phyloP scores from a whole-genome alignment of 179 eudicot species.

The Corrigiola litoralis region DNA sequence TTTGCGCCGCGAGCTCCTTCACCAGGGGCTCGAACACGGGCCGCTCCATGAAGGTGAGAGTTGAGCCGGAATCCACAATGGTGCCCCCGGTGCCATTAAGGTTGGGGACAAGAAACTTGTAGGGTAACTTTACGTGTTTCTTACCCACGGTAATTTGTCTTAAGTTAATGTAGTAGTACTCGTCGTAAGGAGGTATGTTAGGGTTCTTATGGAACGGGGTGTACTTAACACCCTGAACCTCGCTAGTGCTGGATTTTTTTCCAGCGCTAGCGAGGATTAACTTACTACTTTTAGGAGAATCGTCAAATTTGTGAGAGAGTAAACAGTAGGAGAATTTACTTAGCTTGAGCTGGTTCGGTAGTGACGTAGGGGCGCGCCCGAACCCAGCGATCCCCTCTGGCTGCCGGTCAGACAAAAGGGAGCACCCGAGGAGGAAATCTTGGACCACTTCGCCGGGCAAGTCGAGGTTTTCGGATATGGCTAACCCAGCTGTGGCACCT shows the following conservation, averaged over 20 bases:
- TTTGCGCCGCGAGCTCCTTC: conserved; percentile 47
- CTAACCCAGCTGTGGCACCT: conserved; percentile 47
- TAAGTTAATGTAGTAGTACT: conserved; percentile 53
- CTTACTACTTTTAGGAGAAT: conserved; percentile 36
- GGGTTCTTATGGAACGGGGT: conserved; percentile 48
- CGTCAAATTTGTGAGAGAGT: conserved; percentile 53
- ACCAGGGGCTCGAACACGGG: conserved; percentile 40
- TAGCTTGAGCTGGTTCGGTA: conserved; percentile 55
- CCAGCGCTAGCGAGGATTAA: conserved; percentile 28
- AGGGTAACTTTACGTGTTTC: conserved; percentile 41
- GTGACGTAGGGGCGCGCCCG: conserved; percentile 55
- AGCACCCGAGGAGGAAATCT: conserved; percentile 55
- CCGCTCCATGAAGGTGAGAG: conserved; percentile 56
- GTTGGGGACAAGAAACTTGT: conserved; percentile 28
- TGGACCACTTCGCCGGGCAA: conserved; percentile 22
- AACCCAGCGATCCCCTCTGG: conserved; percentile 71
- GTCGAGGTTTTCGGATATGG: conserved; percentile 41
- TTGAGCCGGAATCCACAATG: conserved; percentile 63
- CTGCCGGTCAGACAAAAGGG: conserved; percentile 38
- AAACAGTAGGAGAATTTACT: conserved; percentile 60
- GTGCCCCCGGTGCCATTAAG: conserved; percentile 52
- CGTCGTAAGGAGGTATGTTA: conserved; percentile 21
- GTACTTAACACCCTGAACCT: conserved; percentile 25
- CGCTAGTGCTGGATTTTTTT: conserved; percentile 6
- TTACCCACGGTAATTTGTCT: conserved; percentile 58